These are phyloP conservation scores for Penicillium sp. DNA, from an alignment of 2,329 filamentous ascomycete genomes.

Conservation along the genomic window DNA sequence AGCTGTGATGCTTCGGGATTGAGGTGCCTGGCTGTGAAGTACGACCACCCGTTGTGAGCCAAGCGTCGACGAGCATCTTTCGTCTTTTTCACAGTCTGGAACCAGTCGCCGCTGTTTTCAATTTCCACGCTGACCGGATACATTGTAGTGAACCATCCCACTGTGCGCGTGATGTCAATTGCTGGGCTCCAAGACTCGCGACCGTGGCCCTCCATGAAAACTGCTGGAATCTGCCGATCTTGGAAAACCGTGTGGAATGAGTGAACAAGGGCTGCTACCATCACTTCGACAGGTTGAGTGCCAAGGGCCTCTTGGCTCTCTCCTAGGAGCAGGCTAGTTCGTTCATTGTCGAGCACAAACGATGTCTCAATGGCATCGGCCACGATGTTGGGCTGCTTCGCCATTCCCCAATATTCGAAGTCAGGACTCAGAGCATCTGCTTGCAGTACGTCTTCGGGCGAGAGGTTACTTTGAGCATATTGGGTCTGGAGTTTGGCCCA, in stretches of 20 bases:
- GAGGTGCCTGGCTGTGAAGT: not conserved
- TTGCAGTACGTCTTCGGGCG: no score
- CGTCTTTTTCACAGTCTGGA: not conserved
- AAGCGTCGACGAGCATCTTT: not conserved
- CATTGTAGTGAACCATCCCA: conserved; percentile 3
- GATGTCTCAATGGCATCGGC: not conserved
- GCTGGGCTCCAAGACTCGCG: not conserved
- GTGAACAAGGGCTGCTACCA: not conserved
- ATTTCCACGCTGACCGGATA: not conserved
- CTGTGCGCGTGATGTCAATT: not conserved
- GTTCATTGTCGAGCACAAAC: not conserved
- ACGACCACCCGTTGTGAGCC: not conserved
- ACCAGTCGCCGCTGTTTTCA: no score
- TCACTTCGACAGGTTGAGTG: not conserved
- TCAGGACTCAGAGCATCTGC: no score
- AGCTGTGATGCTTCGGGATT: not conserved
- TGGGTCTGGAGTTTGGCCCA: no score
- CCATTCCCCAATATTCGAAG: no score
- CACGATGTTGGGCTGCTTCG: not conserved
- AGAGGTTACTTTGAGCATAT: no score
- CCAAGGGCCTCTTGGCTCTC: not conserved
- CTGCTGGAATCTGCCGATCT: not conserved
- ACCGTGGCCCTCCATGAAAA: conserved; percentile 7
- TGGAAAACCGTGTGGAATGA: not conserved
- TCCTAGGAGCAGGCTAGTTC: not conserved